Percentiles rank a stretch among this genome's conserved stretches.
These are phyloP conservation scores for Dioscorea alata DNA, from an alignment of 106 monocot species.

Conservation along the genomic window DNA sequence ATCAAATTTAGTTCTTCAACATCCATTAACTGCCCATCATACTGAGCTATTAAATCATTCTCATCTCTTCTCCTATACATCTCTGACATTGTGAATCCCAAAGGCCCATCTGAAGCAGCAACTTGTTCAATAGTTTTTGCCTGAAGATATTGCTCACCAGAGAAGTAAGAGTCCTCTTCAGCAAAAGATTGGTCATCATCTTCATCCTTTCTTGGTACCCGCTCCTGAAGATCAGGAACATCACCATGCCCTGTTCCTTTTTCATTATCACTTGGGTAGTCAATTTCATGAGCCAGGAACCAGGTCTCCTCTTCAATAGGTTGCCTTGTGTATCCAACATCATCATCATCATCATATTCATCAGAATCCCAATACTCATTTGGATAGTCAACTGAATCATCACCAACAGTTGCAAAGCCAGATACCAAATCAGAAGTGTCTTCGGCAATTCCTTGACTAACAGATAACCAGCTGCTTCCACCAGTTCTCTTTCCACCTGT, in stretches of 20 bases:
- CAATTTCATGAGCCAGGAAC: constrained; percentile 99
- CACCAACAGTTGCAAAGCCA: constrained; percentile 96
- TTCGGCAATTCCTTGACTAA: constrained; percentile 94
- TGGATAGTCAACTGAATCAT: constrained; percentile 84
- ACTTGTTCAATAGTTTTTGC: constrained; percentile 42
- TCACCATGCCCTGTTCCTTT: constrained; percentile 62
- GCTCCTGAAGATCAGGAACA: constrained; percentile 52
- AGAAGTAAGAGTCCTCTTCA: constrained; percentile 90
- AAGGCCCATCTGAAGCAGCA: constrained; percentile 30
- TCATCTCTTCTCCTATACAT: constrained; percentile 30
- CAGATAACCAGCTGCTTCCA: constrained; percentile 89
- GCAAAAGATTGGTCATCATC: constrained; percentile 89
- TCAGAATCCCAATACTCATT: constrained; percentile 99
- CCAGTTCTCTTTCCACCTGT: constrained; percentile 66
- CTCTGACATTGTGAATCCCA: constrained; percentile 30
- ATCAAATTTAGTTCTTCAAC: constrained; percentile 80
- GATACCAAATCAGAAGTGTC: constrained; percentile 93
- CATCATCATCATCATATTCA: constrained; percentile 97
- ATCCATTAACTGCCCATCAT: constrained; percentile 85
- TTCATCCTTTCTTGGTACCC: constrained; percentile 52
- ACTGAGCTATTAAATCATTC: constrained; percentile 70
- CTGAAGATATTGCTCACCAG: constrained; percentile 70
- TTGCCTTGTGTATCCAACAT: constrained; percentile 95
- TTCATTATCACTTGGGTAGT: constrained; percentile 98
- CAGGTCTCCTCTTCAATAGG: constrained; percentile 98